Percentiles rank a stretch among this genome's conserved stretches.
These are phyloP conservation scores for Suillus sp. DNA, from an alignment of 768 basidiomycete species.

Conservation along the genomic window DNA sequence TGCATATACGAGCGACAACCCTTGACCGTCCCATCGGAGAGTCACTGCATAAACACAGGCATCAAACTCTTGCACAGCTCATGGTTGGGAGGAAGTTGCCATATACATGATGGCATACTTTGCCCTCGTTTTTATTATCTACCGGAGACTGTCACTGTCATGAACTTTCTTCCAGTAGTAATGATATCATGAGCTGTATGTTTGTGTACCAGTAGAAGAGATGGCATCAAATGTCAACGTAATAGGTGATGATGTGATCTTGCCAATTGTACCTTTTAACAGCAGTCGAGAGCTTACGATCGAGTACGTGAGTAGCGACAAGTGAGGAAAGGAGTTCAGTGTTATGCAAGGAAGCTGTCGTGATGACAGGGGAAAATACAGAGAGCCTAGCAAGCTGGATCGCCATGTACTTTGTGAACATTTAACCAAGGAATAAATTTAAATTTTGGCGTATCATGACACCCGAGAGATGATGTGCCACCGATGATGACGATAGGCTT, in stretches of 20 bases:
- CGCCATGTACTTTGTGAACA: slow-evolving; percentile 32
- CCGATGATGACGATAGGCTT: too few relatives aligned
- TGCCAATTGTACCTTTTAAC: too few relatives aligned
- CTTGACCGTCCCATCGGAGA: slow-evolving; percentile 22
- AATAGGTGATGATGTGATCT: too few relatives aligned
- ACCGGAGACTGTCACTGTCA: slow-evolving; percentile 12
- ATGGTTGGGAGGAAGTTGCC: slow-evolving; percentile 14
- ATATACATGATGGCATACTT: background rate
- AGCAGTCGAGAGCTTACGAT: too few relatives aligned
- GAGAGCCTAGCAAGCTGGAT: too few relatives aligned
- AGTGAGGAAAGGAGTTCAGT: too few relatives aligned
- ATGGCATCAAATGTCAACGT: slow-evolving; percentile 29
- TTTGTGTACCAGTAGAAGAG: slow-evolving; percentile 25
- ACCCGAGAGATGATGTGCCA: slow-evolving; percentile 18
- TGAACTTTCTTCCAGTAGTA: slow-evolving; percentile 33
- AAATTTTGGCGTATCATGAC: slow-evolving; percentile 38
- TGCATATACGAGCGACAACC: slow-evolving; percentile 10
- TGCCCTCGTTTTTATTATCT: slow-evolving; percentile 13
- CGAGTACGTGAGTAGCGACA: too few relatives aligned
- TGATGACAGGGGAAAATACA: too few relatives aligned
- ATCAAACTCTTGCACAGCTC: slow-evolving; percentile 11
- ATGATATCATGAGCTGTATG: slow-evolving; percentile 34
- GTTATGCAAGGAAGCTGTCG: too few relatives aligned
- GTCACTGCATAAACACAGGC: slow-evolving; percentile 14
- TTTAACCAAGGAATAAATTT: slow-evolving; percentile 34